Conservation (phyloP, 805 yeast species). For the Kuraishia molischiana region DNA sequence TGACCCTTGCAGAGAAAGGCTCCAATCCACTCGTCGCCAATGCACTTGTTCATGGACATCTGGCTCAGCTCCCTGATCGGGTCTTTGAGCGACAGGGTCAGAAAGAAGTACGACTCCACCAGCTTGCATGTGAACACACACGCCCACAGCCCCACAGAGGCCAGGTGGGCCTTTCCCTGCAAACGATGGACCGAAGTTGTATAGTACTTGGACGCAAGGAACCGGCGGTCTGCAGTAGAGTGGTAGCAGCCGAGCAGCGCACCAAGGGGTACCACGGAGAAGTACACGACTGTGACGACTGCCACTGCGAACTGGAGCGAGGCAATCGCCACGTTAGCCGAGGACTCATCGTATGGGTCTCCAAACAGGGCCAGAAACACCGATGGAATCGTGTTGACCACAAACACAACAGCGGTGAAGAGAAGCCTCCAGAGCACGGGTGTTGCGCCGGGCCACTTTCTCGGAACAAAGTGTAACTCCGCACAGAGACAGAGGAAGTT, state of each 20-base stretch:
- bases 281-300: conserved; percentile 40
- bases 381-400: conserved; percentile 39
- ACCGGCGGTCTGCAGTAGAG: conserved; percentile 22
- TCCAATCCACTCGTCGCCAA: conserved; percentile 52
- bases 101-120: conserved; percentile 68
- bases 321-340: conserved; percentile 33
- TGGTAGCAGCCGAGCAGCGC: conserved; percentile 35
- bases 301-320: conserved; percentile 49
- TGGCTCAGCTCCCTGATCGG: conserved; percentile 61
- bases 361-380: conserved; percentile 35
- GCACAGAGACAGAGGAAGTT: conserved; percentile 45
- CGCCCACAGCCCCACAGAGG: conserved; percentile 64
- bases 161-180: conserved; percentile 40
- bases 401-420: conserved; percentile 29
- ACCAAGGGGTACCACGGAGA: conserved; percentile 55
- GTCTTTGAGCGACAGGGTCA: conserved; percentile 63
- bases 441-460: conserved; percentile 65
- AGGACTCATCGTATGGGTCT: conserved; percentile 22
- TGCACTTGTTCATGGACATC: conserved; percentile 45
- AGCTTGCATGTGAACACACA: conserved; percentile 60
- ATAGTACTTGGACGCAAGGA: conserved; percentile 44
- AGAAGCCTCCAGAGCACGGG: conserved; percentile 40
- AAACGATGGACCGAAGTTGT: conserved; percentile 49
- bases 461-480: conserved; percentile 58
- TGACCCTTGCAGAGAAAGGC: conserved; percentile 42